Evolutionary conservation across 2,329 filamentous ascomycete species (phyloP).

Genomic region (Fusarium lateritium): DNA sequence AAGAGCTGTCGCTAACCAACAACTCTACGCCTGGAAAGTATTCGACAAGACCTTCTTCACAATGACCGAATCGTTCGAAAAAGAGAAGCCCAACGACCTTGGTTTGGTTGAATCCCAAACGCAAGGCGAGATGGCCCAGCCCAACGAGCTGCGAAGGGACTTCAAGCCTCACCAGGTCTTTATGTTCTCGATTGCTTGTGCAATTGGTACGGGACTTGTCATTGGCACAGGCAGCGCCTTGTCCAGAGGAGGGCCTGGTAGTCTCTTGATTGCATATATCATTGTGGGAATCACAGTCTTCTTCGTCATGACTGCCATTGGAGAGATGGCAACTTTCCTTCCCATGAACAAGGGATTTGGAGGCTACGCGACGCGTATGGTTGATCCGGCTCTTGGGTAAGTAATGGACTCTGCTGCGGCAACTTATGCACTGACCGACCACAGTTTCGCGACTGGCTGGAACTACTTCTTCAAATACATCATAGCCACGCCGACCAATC

Average conservation of each 20-base stretch:
- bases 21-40: no score
- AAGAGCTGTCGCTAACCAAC: no score
- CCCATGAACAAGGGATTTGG: slow-evolving; percentile 50
- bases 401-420: neutral
- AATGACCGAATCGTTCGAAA: neutral
- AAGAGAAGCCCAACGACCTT: neutral
- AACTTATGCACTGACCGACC: no score
- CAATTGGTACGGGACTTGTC: slow-evolving; percentile 61
- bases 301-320: slow-evolving; percentile 66
- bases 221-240: slow-evolving; percentile 59
- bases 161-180: slow-evolving; percentile 51
- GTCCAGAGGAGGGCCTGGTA: slow-evolving; percentile 49
- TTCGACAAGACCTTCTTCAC: neutral
- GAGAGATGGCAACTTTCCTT: slow-evolving; percentile 53
- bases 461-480: slow-evolving; percentile 64
- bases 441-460: slow-evolving; percentile 61
- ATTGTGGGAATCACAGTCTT: slow-evolving; percentile 66
- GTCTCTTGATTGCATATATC: slow-evolving; percentile 58
- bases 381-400: slow-evolving; percentile 52
- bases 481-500: slow-evolving; percentile 56
- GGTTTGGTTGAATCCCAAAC: neutral
- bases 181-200: slow-evolving; percentile 58
- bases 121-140: neutral
- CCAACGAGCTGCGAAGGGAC: slow-evolving; percentile 29
- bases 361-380: slow-evolving; percentile 51